Evolutionary conservation across 2,329 filamentous ascomycete genomes (phyloP), one percentile per base, ranked within the genome.

Genomic region (Ilyonectria robusta): DNA sequence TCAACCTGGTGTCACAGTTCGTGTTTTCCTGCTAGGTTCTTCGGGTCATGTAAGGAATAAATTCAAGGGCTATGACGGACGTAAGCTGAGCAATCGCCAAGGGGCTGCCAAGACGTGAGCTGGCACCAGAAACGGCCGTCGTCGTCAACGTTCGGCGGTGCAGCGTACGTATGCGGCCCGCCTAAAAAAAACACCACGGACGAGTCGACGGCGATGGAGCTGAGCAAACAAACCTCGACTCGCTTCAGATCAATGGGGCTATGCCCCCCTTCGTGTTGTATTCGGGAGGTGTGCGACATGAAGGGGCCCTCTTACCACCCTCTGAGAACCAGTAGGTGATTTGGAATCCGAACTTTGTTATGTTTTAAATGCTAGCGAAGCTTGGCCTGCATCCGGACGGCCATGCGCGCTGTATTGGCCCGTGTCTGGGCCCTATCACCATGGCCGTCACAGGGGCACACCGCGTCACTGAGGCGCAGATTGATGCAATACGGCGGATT

Each of bases 81-180:
- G 44, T 59, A 59, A 47, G 44, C 56, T 57, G 23, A 19, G 42
- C 42, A 48, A 37, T 58, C 42, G 8, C 15, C 31, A 23, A 8
- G 40, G 46, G 44, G 17, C 11, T 44, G 33, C 58, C 50, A 56
- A 54, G 56, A 2, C 33, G 33, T 48, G 50, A 47, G 56, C 51
- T 65, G 56, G 62, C 56, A 50, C 26, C 50, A 37, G 48, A 65
- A 65, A 44, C 50, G 59, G 51, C 35, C 37, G 59, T 47, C 56
- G 62, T 65, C 62, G 56, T 65, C 56, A 65, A 65, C 56, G n/a
- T 50, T 55, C 56, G 62, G 62, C 62, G 55, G 62, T 60, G 62
- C 56, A 65, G 40, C 13, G 17, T 53, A 58, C 54, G 54, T 57
- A 19, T 47, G 33, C 54, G 26, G 33, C 50, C 53, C 48, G 40